Evolutionary conservation across 2,329 filamentous ascomycete species (phyloP), one percentile per base, ranked within the genome.

Genomic region (Penicillium sclerotigenum): DNA sequence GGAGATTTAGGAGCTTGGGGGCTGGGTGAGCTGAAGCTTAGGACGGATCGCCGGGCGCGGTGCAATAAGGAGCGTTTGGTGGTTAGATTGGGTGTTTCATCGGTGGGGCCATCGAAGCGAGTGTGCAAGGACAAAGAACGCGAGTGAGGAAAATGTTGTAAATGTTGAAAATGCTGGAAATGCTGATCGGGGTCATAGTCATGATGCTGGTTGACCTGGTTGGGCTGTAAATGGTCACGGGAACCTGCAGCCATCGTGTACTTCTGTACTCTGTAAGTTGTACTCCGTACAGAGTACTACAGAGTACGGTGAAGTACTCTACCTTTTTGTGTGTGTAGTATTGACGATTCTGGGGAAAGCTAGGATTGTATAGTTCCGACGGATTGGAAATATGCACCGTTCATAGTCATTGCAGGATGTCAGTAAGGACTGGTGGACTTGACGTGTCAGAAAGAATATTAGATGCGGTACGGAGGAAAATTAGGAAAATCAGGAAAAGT

Each of bases 71-170:
- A 68, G 55, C 72, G 71, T 54, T 78, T 78, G 49, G 79, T 42
- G 80, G 57, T 79, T 77, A 59, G 57, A 57, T 48, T 52, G 45
- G 57, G 47, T 52, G 80, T 79, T 57, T 79, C 80, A 64, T 74
- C 70, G 29, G 81, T 79, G 63, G 79, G 63, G 59, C 58, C 52
- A 40, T 46, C 38, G 55, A 54, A 54, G 59, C 62, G 58, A 59
- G 43, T 53, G 50, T 48, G 45, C 54, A 62, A 64, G 38, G 66
- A 63, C 41, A 52, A 52, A 52, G 53, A 52, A 36, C 47, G 47
- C 26, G 51, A 56, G 14, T 40, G 48, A 37, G 47, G 31, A 38
- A 31, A 48, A 48, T 9, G 48, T 22, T 24, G 48, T 11, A 34
- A 41, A n/a, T 20, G 48, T 11, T 50, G 47, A 26, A 29, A 22